These are phyloP conservation scores for Thamnidium elegans DNA, from an alignment of 192 early-diverging fungal genomes.

Conservation along the genomic window DNA sequence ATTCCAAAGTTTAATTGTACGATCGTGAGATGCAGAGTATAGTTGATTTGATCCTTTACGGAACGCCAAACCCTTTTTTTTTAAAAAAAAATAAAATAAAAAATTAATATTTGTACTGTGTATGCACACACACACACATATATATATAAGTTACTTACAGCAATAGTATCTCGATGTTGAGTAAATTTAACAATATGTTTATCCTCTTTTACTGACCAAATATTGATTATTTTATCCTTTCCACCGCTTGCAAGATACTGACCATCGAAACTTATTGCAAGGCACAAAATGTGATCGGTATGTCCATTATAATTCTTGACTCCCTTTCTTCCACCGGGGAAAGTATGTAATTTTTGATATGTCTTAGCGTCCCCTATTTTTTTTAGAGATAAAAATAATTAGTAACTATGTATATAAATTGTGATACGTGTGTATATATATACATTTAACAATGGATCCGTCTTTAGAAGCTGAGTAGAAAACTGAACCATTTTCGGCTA, in stretches of 20 bases:
- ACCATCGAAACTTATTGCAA: slow-evolving; percentile 68
- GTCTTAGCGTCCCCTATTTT: slow-evolving; percentile 64
- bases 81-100: background rate
- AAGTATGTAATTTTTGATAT: slow-evolving; percentile 62
- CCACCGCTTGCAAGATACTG: slow-evolving; percentile 82
- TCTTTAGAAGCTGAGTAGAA: slow-evolving; percentile 93
- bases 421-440: background rate
- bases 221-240: slow-evolving; percentile 83
- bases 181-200: slow-evolving; percentile 69
- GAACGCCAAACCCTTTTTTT: slow-evolving; percentile 70
- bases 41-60: slow-evolving; percentile 76
- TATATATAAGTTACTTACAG: slow-evolving; percentile 42
- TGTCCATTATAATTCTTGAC: slow-evolving; percentile 65
- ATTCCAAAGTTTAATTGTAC: slow-evolving; percentile 97
- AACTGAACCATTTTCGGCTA: slow-evolving; percentile 60
- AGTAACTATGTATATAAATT: background rate
- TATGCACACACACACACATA: background rate
- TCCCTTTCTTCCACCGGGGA: slow-evolving; percentile 74
- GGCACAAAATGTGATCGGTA: slow-evolving; percentile 67
- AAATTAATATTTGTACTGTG: background rate
- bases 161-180: slow-evolving; percentile 91
- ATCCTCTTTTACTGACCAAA: slow-evolving; percentile 85
- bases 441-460: slow-evolving; percentile 87
- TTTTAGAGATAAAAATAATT: background rate
- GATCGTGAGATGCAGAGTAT: slow-evolving; percentile 87